Conservation (phyloP, 768 basidiomycete species). For the Clitopilus passeckerianus region DNA sequence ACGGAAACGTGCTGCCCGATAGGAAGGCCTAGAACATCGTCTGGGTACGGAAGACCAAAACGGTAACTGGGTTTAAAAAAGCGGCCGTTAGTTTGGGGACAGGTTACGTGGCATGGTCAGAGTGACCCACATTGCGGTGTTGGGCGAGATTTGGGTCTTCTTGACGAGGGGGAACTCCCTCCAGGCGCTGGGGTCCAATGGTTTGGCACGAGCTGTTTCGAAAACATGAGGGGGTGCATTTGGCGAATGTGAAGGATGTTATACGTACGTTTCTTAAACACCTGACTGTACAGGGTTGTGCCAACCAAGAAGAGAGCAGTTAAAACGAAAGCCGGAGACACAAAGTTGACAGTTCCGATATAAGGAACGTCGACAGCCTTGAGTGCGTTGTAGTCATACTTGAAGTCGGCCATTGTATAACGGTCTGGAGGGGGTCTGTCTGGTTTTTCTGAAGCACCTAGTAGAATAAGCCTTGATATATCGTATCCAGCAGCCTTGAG, state of each 20-base stretch:
- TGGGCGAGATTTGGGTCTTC: constrained; percentile 85
- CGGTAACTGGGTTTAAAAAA: constrained; percentile 64
- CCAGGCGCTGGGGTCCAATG: constrained; percentile 75
- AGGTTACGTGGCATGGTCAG: not conserved
- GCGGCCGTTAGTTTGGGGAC: not conserved
- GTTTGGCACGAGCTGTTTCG: constrained; percentile 50
- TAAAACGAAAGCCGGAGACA: constrained; percentile 47
- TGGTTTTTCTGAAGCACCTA: constrained; percentile 42
- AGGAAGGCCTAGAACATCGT: constrained; percentile 86
- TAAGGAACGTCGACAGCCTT: constrained; percentile 29
- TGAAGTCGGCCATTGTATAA: constrained; percentile 8
- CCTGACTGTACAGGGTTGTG: constrained; percentile 49
- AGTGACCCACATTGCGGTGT: constrained; percentile 81
- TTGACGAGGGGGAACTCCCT: constrained; percentile 75
- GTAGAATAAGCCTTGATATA: constrained; percentile 54
- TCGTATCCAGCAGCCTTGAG: constrained; percentile 56
- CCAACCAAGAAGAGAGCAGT: constrained; percentile 45
- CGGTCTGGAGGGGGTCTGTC: not conserved
- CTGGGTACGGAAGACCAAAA: constrained; percentile 71
- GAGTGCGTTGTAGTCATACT: constrained; percentile 20
- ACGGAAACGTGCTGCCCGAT: constrained; percentile 96
- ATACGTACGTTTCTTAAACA: constrained; percentile 37
- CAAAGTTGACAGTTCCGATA: constrained; percentile 31
- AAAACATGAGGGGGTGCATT: constrained; percentile 2
- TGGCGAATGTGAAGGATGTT: constrained; percentile 2